Base-by-base conservation (phyloP, 1,139 yeast species). In the Yamadazyma jaroonii region DNA sequence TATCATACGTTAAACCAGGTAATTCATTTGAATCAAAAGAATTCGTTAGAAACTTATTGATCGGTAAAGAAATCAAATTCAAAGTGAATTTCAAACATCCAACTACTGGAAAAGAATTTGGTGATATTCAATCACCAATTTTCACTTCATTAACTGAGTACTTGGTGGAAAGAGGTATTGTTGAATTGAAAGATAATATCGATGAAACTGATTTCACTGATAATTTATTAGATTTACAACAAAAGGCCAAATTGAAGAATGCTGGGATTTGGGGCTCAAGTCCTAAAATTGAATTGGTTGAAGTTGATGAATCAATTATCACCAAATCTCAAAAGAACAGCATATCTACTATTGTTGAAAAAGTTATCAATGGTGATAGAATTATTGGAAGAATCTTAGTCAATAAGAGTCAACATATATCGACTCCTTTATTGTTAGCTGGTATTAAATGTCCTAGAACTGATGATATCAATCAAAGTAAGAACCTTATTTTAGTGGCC, bases 351-450 rank as follows among this genome's bases (percentile, higher is more conserved):
- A 73, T 87, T 42, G 81, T 87, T 24, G 95, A 87, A 58, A 79
- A 76, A 50, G 94, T 84, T 15, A 72, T 86, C 41, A 69, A 83
- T 47, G 96, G 96, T 36, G 96, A 88, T 59, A 66, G 95, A 38
- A 59, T 85, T 27, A 62, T 82, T 38, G 75, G 77, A 30, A 68
- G 95, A 43, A 54, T 84, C 36, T 47, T 83, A 42, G 54, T 72
- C 35, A 55, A 70, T 39, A 62, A 65, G 34, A 52, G 52, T 17
- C 63, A 61, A 37, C 80, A 77, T 36, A 64, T 68, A 8, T 70
- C 76, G 17, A 66, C 81, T 17, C 79, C 84, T 8, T 72, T 82
- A 20, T 59, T 84, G 36, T 63, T 88, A 46, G 95, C 94, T 1
- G 96, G 94, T 36, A 64, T 85, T 42, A 77, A 77, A 49, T 57